Conservation (phyloP, 345 rosid genomes). For the Garcia nutans region DNA sequence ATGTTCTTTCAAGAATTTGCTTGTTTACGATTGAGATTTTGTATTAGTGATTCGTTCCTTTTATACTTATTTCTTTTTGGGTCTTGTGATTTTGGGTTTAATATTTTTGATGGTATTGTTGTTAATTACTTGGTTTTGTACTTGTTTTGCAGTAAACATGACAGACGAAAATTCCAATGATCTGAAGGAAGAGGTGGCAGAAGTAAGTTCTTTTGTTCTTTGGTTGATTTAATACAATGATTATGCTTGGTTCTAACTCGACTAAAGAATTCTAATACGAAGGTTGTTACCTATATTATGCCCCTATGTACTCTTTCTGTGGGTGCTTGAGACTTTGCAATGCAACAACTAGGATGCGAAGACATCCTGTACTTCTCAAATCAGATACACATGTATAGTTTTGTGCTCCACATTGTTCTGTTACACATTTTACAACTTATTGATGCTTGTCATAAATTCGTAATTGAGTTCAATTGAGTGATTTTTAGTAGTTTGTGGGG, state of each 20-base stretch:
- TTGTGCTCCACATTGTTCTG: no score
- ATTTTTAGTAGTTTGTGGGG: no score
- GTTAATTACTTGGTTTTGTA: background rate
- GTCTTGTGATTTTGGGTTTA: background rate
- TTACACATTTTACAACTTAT: no score
- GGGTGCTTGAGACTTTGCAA: background rate
- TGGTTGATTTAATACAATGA: background rate
- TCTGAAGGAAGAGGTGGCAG: slow-evolving; percentile 54
- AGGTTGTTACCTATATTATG: background rate
- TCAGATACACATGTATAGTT: no score
- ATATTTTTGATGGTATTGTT: no score
- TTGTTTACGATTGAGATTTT: no score
- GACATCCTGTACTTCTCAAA: background rate
- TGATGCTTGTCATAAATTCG: no score
- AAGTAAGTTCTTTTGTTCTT: slow-evolving; percentile 29
- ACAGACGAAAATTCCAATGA: slow-evolving; percentile 45
- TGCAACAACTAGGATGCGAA: background rate
- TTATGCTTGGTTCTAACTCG: background rate
- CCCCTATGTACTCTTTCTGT: background rate
- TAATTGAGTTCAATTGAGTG: no score
- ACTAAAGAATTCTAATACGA: no score
- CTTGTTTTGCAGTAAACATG: slow-evolving; percentile 33
- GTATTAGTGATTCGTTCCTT: no score
- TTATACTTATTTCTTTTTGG: background rate
- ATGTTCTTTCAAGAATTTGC: background rate